Conservation (phyloP, 192 early-diverging fungal species). For the Phlyctochytrium planicorne region DNA sequence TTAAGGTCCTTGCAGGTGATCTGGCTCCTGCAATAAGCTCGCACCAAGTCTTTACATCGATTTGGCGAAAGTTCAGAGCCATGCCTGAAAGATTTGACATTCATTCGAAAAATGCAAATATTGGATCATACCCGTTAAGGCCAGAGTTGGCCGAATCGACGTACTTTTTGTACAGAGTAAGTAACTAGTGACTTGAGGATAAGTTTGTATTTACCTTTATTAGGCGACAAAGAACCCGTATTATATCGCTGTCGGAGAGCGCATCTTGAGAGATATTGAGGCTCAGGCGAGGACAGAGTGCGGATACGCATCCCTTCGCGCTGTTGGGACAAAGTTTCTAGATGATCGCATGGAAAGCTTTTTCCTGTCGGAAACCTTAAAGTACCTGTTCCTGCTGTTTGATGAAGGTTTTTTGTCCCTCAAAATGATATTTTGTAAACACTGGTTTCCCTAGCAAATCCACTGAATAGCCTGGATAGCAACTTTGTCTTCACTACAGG, state of each 20-base stretch:
- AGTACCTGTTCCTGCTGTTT: constrained; percentile 97
- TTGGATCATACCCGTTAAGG: constrained; percentile 78
- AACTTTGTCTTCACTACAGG: constrained; percentile 91
- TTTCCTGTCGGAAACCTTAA: constrained; percentile 89
- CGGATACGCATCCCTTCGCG: constrained; percentile 73
- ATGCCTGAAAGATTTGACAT: constrained; percentile 90
- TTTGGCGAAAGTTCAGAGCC: constrained; percentile 83
- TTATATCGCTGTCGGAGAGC: constrained; percentile 88
- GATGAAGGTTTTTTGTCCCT: constrained; percentile 58
- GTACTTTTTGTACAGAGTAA: constrained; percentile 78
- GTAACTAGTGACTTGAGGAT: neutral
- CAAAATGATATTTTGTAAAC: constrained; percentile 9
- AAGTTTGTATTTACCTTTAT: no score
- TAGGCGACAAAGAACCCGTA: constrained; percentile 86
- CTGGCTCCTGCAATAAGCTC: constrained; percentile 68
- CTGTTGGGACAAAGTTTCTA: constrained; percentile 59
- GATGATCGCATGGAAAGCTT: constrained; percentile 97
- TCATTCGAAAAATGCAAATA: constrained; percentile 56
- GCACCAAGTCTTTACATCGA: constrained; percentile 80
- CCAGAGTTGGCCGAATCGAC: constrained; percentile 96
- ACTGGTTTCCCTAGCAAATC: constrained; percentile 51
- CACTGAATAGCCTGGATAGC: constrained; percentile 65
- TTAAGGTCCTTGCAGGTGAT: constrained; percentile 82
- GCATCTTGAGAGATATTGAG: constrained; percentile 80
- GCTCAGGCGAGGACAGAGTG: constrained; percentile 66